phyloP scores from a whole-genome alignment of 2,329 filamentous ascomycete genomes.

The Diaporthe nobilis region DNA sequence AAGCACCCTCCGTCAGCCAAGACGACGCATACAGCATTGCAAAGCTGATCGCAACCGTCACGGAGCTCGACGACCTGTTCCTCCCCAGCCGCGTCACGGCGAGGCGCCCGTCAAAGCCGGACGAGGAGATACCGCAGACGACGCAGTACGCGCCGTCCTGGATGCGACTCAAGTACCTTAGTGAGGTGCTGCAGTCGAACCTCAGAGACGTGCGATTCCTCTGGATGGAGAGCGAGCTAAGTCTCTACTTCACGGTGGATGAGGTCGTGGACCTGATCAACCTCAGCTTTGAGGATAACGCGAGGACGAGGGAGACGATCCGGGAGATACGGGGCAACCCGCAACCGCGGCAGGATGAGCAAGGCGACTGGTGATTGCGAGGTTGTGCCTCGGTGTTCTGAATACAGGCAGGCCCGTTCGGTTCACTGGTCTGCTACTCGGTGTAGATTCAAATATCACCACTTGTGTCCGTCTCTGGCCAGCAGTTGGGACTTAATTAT shows the following conservation, averaged over 20 bases:
- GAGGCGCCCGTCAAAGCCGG: conserved; percentile 42
- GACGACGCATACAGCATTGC: conserved; percentile 76
- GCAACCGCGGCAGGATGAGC: conserved; percentile 51
- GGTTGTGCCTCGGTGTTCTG: not conserved
- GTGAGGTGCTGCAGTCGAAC: conserved; percentile 76
- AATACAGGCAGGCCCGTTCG: not conserved
- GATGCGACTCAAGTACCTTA: conserved; percentile 75
- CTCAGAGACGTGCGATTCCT: conserved; percentile 73
- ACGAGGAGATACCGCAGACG: conserved; percentile 66
- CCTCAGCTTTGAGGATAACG: conserved; percentile 75
- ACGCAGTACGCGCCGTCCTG: conserved; percentile 73
- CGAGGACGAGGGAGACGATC: conserved; percentile 70
- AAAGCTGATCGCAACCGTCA: conserved; percentile 69
- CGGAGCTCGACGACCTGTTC: conserved; percentile 73
- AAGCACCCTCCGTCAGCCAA: conserved; percentile 72
- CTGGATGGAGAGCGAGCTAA: conserved; percentile 77
- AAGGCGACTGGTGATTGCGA: conserved; percentile 32
- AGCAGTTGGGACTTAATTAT: not conserved
- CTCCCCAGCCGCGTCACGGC: conserved; percentile 58
- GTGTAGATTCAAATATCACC: not conserved
- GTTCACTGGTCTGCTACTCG: not conserved
- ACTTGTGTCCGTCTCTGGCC: not conserved
- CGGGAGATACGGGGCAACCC: conserved; percentile 69
- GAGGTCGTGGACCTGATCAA: conserved; percentile 75
- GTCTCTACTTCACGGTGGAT: conserved; percentile 71